Evolutionary conservation across 2,329 filamentous ascomycete species (phyloP).

Genomic region (Sclerotinia spermophila): DNA sequence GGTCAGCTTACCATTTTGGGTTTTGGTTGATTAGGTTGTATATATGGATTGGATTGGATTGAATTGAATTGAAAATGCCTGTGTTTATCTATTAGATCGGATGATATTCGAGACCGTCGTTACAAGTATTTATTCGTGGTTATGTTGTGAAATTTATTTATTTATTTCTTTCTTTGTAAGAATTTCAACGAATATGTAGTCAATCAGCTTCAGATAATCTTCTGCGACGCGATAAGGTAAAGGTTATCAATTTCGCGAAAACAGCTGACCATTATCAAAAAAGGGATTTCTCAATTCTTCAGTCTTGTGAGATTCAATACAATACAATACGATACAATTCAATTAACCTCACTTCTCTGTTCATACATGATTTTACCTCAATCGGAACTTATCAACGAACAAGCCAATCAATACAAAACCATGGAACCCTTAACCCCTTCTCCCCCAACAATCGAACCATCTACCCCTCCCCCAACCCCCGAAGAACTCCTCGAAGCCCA

Average conservation of each 20-base stretch:
- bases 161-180: not conserved
- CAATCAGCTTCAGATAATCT: not conserved
- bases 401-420: not conserved
- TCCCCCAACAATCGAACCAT: not conserved
- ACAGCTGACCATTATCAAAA: slow-evolving; percentile 6
- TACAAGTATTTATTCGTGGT: not conserved
- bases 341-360: not conserved
- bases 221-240: slow-evolving; percentile 1
- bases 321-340: not conserved
- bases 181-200: not conserved
- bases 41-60: not conserved
- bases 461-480: not conserved
- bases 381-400: not conserved
- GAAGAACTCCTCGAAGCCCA: slow-evolving; percentile 1
- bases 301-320: not conserved
- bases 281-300: not conserved
- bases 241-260: not conserved
- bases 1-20: slow-evolving; percentile 5
- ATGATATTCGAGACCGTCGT: not conserved
- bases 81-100: too few species aligned
- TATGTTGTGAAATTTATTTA: not conserved
- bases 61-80: not conserved
- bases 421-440: not conserved
- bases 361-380: not conserved
- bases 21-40: not conserved